Percentiles rank a stretch among this genome's conserved stretches.
These are phyloP conservation scores for Termitomyces sp. DNA, from an alignment of 768 basidiomycete genomes.

Conservation along the genomic window DNA sequence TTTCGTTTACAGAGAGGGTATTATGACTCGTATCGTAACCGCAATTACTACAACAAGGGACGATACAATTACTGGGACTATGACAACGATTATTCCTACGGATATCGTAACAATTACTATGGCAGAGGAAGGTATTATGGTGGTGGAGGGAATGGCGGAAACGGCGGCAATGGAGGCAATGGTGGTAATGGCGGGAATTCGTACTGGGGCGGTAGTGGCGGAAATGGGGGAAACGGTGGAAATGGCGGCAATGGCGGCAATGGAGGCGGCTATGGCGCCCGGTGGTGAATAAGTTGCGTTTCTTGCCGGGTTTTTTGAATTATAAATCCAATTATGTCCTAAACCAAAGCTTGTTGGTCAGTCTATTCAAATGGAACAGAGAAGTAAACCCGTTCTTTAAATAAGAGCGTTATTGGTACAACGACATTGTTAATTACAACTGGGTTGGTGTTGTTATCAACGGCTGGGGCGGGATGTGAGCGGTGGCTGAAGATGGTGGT, in stretches of 20 bases:
- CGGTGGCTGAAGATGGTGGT: no score
- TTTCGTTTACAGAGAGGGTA: not conserved
- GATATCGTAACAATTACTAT: not conserved
- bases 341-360: no score
- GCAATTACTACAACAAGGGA: not conserved
- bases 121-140: not conserved
- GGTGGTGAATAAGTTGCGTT: no score
- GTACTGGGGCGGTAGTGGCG: not conserved
- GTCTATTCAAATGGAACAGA: no score
- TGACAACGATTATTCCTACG: not conserved
- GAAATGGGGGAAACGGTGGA: not conserved
- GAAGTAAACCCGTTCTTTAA: no score
- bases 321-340: no score
- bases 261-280: not conserved
- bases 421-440: no score
- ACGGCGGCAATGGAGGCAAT: not conserved
- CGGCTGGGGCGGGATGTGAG: no score
- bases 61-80: not conserved
- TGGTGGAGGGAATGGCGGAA: not conserved
- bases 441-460: no score
- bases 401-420: no score
- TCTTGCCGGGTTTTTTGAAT: no score
- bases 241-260: not conserved
- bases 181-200: not conserved
- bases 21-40: not conserved